Evolutionary conservation across 495 filamentous ascomycete genomes (phyloP), one percentile per base, ranked within the genome.

Genomic region (Penicillium samsonianum): DNA sequence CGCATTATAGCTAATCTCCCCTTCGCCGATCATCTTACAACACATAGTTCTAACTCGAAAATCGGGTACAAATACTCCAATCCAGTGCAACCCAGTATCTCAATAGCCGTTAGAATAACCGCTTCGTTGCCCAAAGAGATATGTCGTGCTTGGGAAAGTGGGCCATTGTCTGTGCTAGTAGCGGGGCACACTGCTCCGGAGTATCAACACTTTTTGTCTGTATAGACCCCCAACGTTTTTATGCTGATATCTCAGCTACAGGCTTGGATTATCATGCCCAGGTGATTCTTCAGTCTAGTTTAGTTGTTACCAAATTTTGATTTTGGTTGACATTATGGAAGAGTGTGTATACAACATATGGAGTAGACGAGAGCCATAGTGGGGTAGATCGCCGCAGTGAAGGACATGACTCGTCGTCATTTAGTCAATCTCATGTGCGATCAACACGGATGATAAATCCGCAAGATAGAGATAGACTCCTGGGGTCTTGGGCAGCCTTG

Each of bases 41-140:
- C 35, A n/a, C 35, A 47, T 30, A 16, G 5, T 17, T n/a, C 26
- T n/a, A 7, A 19, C n/a, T 48, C 45, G 23, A 45, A 51, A 23
- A 19, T 35, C 37, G 59, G 43, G 55, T 38, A 10, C 41, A 5
- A 5, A 14, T 17, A 30, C 16, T 22, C 20, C 33, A 3, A 46
- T 20, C 28, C 28, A 11, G 28, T 30, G 28, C 28, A 8, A 11
- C 9, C 10, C 28, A 8, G 28, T 30, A 33, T 0, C 22, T 59
- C 60, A 57, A 65, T 63, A 59, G 60, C 63, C 60, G 57, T 44
- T 37, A 45, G 19, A 23, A 47, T 58, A 58, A 22, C 54, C 58
- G 58, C 41, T 53, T 38, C 49, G 59, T 46, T 47, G 8, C 35
- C 44, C 30, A 23, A 38, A 17, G 26, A 47, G n/a, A 30, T 17